Conservation (phyloP, 495 filamentous ascomycete species). For the Pseudomonodictys pantanalensis region DNA sequence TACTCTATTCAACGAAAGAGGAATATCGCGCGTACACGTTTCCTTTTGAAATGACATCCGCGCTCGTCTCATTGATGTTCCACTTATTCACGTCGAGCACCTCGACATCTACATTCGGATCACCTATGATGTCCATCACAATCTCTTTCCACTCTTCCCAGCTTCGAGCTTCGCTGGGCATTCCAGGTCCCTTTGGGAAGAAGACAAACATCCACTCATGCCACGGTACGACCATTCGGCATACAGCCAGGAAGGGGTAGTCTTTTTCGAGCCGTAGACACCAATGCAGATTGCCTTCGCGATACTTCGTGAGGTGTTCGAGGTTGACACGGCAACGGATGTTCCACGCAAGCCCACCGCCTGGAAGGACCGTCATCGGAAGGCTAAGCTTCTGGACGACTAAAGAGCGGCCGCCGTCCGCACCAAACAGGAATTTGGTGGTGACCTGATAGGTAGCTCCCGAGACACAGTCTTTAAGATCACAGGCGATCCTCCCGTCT, state of each 20-base stretch:
- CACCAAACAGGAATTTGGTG: slow-evolving; percentile 57
- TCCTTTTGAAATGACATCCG: slow-evolving; percentile 39
- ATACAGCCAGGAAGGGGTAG: slow-evolving; percentile 44
- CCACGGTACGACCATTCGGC: slow-evolving; percentile 57
- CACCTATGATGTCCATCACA: slow-evolving; percentile 52
- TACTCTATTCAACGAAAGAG: too few species aligned
- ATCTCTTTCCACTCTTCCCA: slow-evolving; percentile 46
- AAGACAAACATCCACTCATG: slow-evolving; percentile 55
- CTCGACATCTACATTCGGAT: slow-evolving; percentile 45
- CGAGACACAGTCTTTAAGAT: slow-evolving; percentile 45
- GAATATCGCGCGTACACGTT: too few species aligned
- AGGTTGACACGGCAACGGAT: slow-evolving; percentile 49
- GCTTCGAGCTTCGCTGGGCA: slow-evolving; percentile 34
- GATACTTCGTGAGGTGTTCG: slow-evolving; percentile 47
- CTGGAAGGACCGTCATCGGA: slow-evolving; percentile 9
- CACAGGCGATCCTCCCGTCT: slow-evolving; percentile 38
- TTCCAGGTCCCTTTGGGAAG: slow-evolving; percentile 43
- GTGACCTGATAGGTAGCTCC: slow-evolving; percentile 45
- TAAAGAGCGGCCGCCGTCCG: slow-evolving; percentile 54
- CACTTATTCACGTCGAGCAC: slow-evolving; percentile 50
- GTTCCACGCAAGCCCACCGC: slow-evolving; percentile 18
- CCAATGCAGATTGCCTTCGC: slow-evolving; percentile 59
- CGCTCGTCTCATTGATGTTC: slow-evolving; percentile 54
- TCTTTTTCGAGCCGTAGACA: slow-evolving; percentile 50
- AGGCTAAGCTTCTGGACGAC: slow-evolving; percentile 34